phyloP scores from a whole-genome alignment of 257 asterid species.

The Datura wrightii region DNA sequence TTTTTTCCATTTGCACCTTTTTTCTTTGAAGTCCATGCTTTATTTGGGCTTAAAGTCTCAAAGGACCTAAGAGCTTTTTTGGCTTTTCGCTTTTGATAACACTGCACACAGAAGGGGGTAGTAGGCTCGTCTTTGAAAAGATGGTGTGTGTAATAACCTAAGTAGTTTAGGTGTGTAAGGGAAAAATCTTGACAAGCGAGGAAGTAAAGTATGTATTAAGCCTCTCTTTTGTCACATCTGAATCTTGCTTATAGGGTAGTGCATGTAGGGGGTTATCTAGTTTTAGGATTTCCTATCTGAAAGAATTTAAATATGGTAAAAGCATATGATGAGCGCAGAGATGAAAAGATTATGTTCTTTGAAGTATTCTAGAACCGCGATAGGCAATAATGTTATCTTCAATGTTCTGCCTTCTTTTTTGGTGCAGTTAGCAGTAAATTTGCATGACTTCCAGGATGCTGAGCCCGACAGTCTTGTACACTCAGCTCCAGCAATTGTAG shows the following conservation, averaged over 20 bases:
- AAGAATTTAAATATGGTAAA: background rate
- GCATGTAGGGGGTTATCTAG: background rate
- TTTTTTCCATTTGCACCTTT: too few species aligned
- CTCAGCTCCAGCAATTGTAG: constrained; percentile 60
- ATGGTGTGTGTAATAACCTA: background rate
- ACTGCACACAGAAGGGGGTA: background rate
- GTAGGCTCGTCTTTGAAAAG: background rate
- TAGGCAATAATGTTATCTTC: constrained; percentile 3
- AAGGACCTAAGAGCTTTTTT: too few species aligned
- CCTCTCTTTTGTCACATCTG: background rate
- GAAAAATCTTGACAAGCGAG: background rate
- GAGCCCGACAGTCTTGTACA: constrained; percentile 81
- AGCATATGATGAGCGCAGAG: background rate
- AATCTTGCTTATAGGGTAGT: background rate
- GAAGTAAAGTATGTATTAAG: background rate
- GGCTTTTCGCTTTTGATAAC: too few species aligned
- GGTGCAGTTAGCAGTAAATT: constrained; percentile 62
- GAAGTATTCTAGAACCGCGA: background rate
- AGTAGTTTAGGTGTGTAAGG: constrained; percentile 7
- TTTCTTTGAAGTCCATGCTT: too few species aligned
- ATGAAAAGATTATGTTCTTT: background rate
- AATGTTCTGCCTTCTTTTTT: constrained; percentile 23
- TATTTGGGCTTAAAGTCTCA: too few species aligned
- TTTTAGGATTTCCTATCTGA: background rate
- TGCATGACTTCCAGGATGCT: constrained; percentile 76